Base-by-base conservation (phyloP, 2,329 filamentous ascomycete species). In the Colletotrichum acutatum region DNA sequence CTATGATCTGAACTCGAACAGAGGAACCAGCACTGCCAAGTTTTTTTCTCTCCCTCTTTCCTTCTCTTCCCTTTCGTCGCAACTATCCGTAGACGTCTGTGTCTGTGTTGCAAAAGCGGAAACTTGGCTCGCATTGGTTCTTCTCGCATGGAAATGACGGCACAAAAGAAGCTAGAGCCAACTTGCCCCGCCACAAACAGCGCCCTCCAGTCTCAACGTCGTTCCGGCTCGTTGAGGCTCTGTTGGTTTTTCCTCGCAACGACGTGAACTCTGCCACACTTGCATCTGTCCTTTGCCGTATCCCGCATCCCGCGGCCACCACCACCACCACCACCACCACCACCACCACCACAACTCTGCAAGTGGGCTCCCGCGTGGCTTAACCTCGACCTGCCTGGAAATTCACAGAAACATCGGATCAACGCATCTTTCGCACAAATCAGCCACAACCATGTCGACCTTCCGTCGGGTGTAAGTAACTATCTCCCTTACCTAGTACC, bases 401-500 rank as follows among this genome's bases (percentile, higher is more conserved):
- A 49, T 22, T 49, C 19, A n/a, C 8, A 30, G 32, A 28, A 52
- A 63, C 46, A 64, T 64, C 49, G 32, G 62, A 64, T 56, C 24
- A 34, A n/a, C 30, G n/a, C 24, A 22, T n/a, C 32, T 64, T 46
- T 28, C 42, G n/a, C 61, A 14, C 24, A 42, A 46, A 32, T 24
- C 37, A 42, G 49, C 28, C 62, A 52, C 49, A 16, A 56, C 46
- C 26, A 72, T 72, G 70, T 70, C 70, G 22, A 72, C 52, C 49
- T 72, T 72, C 49, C 70, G 66, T 59, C 60, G 66, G 66, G 70
- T 70, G 70, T 72, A 70, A 72, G 70, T 72, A 19, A 14, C 28
- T 53, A 19, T 22, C 34, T 28, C 3, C 63, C 11, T 34, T 34
- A 12, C 32, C 32, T 34, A 34, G 32, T 12, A 34, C 32, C 32